Evolutionary conservation across 1,284 basidiomycete genomes (phyloP).

Genomic region (Stereum hirsutum): DNA sequence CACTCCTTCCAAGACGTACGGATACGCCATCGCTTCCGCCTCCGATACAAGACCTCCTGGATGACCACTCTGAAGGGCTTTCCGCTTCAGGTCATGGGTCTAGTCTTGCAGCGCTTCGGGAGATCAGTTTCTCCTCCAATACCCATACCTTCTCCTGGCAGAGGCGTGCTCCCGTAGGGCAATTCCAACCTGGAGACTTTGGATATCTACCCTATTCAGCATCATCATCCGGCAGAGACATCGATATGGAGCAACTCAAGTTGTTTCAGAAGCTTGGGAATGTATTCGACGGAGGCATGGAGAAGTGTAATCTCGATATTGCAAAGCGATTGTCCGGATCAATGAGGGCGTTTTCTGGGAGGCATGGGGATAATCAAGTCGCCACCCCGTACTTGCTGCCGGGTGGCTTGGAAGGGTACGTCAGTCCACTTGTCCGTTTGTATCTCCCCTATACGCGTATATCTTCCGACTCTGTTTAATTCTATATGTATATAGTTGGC

Average conservation of each 20-base stretch:
- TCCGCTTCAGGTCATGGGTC: constrained; percentile 26
- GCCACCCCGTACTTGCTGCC: constrained; percentile 20
- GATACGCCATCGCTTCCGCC: constrained; percentile 21
- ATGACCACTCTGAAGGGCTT: constrained; percentile 11
- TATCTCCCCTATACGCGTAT: not conserved
- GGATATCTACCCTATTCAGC: constrained; percentile 35
- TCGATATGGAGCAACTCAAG: constrained; percentile 14
- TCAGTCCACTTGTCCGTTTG: too few species aligned
- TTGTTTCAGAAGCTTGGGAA: constrained; percentile 32
- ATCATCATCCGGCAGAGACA: too few species aligned
- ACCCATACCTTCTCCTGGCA: constrained; percentile 30
- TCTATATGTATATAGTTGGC: constrained; percentile 21
- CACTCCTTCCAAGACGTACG: constrained; percentile 27
- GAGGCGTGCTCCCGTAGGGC: constrained; percentile 29
- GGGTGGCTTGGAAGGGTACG: constrained; percentile 29
- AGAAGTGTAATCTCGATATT: constrained; percentile 15
- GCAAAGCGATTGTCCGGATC: constrained; percentile 12
- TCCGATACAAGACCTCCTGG: constrained; percentile 22
- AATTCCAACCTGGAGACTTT: constrained; percentile 34
- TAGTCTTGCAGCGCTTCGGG: too few species aligned
- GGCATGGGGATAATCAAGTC: too few species aligned
- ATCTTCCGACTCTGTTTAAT: not conserved
- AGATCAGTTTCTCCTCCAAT: constrained; percentile 25
- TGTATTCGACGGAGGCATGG: constrained; percentile 24
- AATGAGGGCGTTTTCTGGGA: too few species aligned